A percentile compares a stretch with the other conserved stretches of the same genome.
These are phyloP conservation scores for Sclerotinia glacialis DNA, from an alignment of 2,329 filamentous ascomycete species.

Conservation along the genomic window DNA sequence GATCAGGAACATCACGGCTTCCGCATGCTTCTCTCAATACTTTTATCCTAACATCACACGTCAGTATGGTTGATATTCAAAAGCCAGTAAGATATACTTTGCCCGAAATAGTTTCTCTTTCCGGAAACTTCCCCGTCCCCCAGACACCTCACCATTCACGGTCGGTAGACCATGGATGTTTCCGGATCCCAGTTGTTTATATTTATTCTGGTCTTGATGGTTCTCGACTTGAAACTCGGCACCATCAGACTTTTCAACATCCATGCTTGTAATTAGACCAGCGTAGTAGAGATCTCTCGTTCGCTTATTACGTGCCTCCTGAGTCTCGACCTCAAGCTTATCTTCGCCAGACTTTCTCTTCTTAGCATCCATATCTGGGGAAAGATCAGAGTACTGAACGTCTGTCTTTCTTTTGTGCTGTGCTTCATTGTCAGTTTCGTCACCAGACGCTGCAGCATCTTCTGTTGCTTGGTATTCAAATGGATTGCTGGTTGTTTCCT, in stretches of 20 bases:
- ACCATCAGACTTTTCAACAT: neutral
- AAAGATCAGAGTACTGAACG: neutral
- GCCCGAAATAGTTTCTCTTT: no score
- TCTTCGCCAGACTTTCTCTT: neutral
- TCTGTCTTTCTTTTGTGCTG: neutral
- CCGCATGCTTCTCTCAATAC: no score
- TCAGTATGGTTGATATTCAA: neutral
- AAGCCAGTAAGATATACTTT: no score
- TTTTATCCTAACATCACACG: no score
- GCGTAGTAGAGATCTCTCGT: neutral
- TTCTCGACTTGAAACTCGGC: neutral
- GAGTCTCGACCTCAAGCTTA: neutral
- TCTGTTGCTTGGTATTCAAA: neutral
- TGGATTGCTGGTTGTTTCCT: neutral
- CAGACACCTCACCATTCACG: neutral
- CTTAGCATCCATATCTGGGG: neutral
- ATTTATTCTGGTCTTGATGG: neutral
- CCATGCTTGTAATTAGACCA: neutral
- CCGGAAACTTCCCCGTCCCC: no score
- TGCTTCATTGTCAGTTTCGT: neutral
- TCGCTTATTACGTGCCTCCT: neutral
- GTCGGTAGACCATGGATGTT: no score
- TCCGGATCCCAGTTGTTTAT: neutral
- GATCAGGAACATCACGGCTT: no score
- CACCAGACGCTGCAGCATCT: neutral